Conservation (phyloP, 805 yeast species). For the Starmerella lactis-condensi region DNA sequence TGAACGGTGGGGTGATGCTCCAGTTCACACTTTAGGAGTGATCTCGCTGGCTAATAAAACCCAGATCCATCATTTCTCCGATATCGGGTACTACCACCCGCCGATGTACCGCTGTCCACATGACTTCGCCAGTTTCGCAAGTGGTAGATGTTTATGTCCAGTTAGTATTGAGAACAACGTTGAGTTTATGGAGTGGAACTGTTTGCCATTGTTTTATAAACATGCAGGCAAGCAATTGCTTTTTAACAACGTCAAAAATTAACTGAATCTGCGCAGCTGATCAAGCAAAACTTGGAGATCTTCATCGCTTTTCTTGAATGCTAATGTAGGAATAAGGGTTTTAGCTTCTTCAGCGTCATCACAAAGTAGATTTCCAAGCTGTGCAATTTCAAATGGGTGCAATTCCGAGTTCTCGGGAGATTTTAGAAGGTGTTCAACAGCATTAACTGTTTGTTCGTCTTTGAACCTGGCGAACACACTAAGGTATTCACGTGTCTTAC, state of each 20-base stretch:
- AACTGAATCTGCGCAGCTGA: conserved; percentile 40
- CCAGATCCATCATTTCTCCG: conserved; percentile 61
- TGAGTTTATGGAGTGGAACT: conserved; percentile 22
- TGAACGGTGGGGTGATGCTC: conserved; percentile 95
- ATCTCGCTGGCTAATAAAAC: conserved; percentile 37
- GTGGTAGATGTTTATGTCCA: conserved; percentile 25
- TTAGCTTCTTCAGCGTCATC: conserved; percentile 96
- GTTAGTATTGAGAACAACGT: conserved; percentile 19
- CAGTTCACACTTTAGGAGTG: conserved; percentile 61
- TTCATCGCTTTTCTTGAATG: conserved; percentile 62
- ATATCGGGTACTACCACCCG: conserved; percentile 59
- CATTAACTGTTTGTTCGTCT: conserved; percentile 80
- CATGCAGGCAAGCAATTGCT: conserved; percentile 21
- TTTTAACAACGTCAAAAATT: conserved; percentile 15
- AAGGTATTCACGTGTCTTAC: conserved; percentile 76
- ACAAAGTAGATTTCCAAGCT: conserved; percentile 71
- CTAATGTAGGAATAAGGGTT: conserved; percentile 75
- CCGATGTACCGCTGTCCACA: conserved; percentile 36
- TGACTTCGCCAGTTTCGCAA: conserved; percentile 20
- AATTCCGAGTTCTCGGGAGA: conserved; percentile 53
- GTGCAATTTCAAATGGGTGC: conserved; percentile 94
- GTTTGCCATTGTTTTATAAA: conserved; percentile 24
- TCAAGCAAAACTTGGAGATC: conserved; percentile 76
- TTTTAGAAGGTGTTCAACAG: conserved; percentile 72
- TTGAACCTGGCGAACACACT: conserved; percentile 75